Evolutionary conservation across 208 protist species (phyloP).

Genomic region (Trypanosoma avium): DNA sequence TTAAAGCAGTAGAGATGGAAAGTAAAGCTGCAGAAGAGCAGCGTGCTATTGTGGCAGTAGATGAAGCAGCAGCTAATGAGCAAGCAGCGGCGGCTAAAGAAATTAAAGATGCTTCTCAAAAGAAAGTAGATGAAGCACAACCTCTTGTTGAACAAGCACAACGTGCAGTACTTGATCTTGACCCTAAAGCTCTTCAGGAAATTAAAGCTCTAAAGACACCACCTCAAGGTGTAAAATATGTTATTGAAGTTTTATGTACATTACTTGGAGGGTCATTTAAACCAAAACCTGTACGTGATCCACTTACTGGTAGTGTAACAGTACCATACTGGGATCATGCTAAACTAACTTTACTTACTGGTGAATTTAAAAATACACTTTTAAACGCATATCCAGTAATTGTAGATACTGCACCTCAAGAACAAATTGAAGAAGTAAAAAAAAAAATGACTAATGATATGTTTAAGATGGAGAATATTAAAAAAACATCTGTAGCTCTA

Average conservation of each 20-base stretch:
- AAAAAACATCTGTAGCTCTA: constrained; percentile 85
- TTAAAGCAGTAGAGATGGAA: constrained; percentile 84
- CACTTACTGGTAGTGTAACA: constrained; percentile 78
- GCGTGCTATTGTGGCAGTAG: constrained; percentile 84
- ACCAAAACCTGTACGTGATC: constrained; percentile 83
- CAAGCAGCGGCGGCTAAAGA: constrained; percentile 89
- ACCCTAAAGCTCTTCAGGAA: constrained; percentile 94
- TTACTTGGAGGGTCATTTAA: constrained; percentile 86
- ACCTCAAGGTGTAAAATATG: constrained; percentile 94
- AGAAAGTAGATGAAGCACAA: constrained; percentile 94
- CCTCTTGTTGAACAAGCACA: constrained; percentile 95
- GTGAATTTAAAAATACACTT: constrained; percentile 89
- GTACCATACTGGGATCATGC: constrained; percentile 95
- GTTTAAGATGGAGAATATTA: constrained; percentile 94
- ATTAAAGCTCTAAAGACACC: constrained; percentile 96
- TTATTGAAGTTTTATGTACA: constrained; percentile 92
- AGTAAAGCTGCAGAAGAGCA: constrained; percentile 86
- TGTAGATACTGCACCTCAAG: constrained; percentile 83
- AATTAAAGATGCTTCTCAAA: constrained; percentile 96
- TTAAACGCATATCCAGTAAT: constrained; percentile 84
- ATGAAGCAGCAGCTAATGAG: constrained; percentile 89
- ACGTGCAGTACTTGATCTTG: constrained; percentile 90
- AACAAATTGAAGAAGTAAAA: constrained; percentile 94
- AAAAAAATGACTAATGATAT: constrained; percentile 92
- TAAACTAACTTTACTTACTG: constrained; percentile 80